Percentiles rank a stretch among this genome's conserved stretches.
Evolutionary conservation across 148 eudicot genomes (phyloP).

Genomic region (Camellia granthamiana): DNA sequence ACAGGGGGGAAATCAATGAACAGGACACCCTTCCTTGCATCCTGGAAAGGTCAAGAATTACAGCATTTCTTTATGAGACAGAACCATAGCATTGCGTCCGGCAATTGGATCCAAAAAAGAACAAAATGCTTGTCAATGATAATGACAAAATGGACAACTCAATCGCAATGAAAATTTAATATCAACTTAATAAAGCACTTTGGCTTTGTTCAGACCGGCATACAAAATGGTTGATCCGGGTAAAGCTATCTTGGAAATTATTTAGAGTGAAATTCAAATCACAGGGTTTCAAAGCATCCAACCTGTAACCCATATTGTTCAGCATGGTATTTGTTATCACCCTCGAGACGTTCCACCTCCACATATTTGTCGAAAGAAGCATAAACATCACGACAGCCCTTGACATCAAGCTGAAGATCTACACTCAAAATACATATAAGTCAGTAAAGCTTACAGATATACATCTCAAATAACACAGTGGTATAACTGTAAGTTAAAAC

Average conservation of each 20-base stretch:
- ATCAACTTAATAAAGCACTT: neutral
- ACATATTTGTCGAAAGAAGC: conserved; percentile 63
- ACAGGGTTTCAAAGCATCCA: neutral
- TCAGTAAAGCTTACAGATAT: neutral
- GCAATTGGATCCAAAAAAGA: neutral
- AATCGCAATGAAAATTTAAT: neutral
- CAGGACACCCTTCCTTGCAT: conserved; percentile 47
- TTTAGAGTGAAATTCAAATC: neutral
- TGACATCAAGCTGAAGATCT: conserved; percentile 38
- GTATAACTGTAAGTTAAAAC: conserved; percentile 1
- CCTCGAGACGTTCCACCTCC: conserved; percentile 49
- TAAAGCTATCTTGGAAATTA: neutral
- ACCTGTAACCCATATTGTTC: conserved; percentile 35
- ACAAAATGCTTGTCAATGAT: neutral
- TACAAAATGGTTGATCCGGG: neutral
- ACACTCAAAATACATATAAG: neutral
- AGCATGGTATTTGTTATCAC: conserved; percentile 50
- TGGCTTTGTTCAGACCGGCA: neutral
- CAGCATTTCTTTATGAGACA: neutral
- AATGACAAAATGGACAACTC: neutral
- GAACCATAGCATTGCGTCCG: neutral
- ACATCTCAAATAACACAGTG: neutral
- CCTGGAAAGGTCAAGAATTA: conserved; percentile 28
- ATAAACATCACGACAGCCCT: conserved; percentile 40
- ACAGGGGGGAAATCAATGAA: conserved; percentile 48